Evolutionary conservation across 768 basidiomycete genomes (phyloP), one percentile per base, ranked within the genome.

Genomic region (Pisolithus tinctorius): DNA sequence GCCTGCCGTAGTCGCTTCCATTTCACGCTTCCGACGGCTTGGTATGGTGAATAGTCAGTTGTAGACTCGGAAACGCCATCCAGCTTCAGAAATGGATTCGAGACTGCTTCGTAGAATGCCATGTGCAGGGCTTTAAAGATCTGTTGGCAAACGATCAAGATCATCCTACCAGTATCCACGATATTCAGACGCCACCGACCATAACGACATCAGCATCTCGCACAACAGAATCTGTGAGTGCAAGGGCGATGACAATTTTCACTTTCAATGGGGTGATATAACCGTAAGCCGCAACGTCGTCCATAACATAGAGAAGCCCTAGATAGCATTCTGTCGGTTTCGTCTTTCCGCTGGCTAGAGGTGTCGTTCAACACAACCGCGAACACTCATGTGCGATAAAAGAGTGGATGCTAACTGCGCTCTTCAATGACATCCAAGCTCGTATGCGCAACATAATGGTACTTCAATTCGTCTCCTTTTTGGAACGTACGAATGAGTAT

Each of bases 401-500:
- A 47, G 37, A 34, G 55, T 48, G 44, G 46, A 52, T 52, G 65
- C 83, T 70, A 60, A 92, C 92, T 82, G 75, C 89, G 84, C 71
- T 94, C 92, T 60, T 95, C 93, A 59, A 95, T 82, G 50, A 93
- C 86, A 68, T 95, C 92, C 59, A 95, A 69, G 49, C 86, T 86
- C 20, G 88, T 93, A 67, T 95, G 92, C 0, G 92, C 90, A 50
- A 93, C 83, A 57, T 93, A 94, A 69, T 93, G 88, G 61, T 92
- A 93, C 63, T 91, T 91, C 56, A 93, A 74, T 50, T 78, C 76
- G 54, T 80, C 76, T 29, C 75, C 71, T 38, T 78, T 77, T 29
- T 74, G 69, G 63, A 89, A 89, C 4, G 84, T 81, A 40, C 84
- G 84, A 50, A 93, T 79, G 57, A 92, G 74, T 51, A 93, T 88